Conservation (phyloP, 129 eudicot genomes). For the Flaveria bidentis region DNA sequence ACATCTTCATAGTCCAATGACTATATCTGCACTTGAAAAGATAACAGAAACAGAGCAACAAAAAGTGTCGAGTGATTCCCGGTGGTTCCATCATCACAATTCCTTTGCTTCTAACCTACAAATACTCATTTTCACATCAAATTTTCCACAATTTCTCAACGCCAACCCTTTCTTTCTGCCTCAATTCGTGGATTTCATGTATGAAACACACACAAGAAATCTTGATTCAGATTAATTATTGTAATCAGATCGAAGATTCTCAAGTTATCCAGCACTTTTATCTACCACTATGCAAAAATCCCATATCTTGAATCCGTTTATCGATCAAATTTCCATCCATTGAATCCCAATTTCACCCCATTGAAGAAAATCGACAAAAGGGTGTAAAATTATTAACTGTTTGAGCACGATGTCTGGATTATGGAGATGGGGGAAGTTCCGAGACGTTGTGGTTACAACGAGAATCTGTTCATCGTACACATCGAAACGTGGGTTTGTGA, state of each 20-base stretch:
- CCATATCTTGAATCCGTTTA: slow-evolving; percentile 21
- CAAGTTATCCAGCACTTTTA: slow-evolving; percentile 17
- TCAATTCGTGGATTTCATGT: slow-evolving; percentile 21
- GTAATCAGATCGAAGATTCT: slow-evolving; percentile 22
- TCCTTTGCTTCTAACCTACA: slow-evolving; percentile 27
- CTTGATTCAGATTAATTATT: slow-evolving; percentile 22
- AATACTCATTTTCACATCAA: background rate
- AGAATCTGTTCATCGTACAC: background rate
- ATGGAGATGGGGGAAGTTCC: slow-evolving; percentile 50
- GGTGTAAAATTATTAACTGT: background rate
- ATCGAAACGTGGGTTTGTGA: slow-evolving; percentile 33
- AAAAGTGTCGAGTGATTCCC: slow-evolving; percentile 12
- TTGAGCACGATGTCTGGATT: slow-evolving; percentile 44
- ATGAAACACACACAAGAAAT: background rate
- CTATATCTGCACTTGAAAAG: too few species aligned
- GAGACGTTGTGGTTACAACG: slow-evolving; percentile 26
- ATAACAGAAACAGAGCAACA: slow-evolving; percentile 15
- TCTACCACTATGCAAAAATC: slow-evolving; percentile 22
- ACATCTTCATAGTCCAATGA: too few species aligned
- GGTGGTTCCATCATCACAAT: slow-evolving; percentile 28
- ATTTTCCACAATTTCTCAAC: slow-evolving; percentile 18
- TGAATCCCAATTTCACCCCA: slow-evolving; percentile 18
- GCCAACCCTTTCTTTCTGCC: slow-evolving; percentile 31
- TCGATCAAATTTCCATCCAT: background rate
- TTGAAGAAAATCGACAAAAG: background rate